Evolutionary conservation across 2,329 filamentous ascomycete species (phyloP), one percentile per base, ranked within the genome.

Genomic region (Cladobotryum mycophilum): DNA sequence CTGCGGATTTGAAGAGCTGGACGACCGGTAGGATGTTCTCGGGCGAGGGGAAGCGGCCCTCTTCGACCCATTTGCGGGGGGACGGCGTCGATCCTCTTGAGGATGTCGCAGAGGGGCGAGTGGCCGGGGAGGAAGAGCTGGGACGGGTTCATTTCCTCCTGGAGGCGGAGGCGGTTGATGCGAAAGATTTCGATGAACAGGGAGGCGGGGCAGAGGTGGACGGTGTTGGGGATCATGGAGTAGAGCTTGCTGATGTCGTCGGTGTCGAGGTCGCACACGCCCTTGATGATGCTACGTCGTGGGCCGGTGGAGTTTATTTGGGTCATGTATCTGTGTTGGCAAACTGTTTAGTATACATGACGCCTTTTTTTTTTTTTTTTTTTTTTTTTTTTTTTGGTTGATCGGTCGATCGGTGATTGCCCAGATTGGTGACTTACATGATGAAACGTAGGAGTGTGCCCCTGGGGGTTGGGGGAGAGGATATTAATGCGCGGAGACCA

Each of bases 181-280:
- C 35, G 43, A 9, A 53, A 7, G 5, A 55, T 44, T n/a, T 51
- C 48, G 37, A 53, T 25, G 33, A 53, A 55, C 1, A 55, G 38
- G 12, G 20, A 11, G 6, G 41, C 14, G 5, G 53, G 53, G 22
- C 53, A 54, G n/a, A 50, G 49, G 40, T 52, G 45, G 12, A 42
- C 38, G n/a, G 53, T 48, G 33, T 55, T 49, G 15, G 49, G 47
- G 42, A 20, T 25, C 11, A 22, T 17, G 15, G 25, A 43, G 20
- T 52, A 51, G 9, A 55, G 46, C 5, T 49, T 42, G 14, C 22
- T 15, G 13, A 51, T 9, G 9, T 47, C 45, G 8, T 47, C 41
- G 2, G 34, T 33, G 13, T 47, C 40, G 13, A 51, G 15, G 5
- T 38, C 34, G 18, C 36, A 15, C n/a, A 20, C 44, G n/a, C 37